Evolutionary conservation across 345 rosid genomes (phyloP), one percentile per base, ranked within the genome.

Genomic region (Mangifera indica): DNA sequence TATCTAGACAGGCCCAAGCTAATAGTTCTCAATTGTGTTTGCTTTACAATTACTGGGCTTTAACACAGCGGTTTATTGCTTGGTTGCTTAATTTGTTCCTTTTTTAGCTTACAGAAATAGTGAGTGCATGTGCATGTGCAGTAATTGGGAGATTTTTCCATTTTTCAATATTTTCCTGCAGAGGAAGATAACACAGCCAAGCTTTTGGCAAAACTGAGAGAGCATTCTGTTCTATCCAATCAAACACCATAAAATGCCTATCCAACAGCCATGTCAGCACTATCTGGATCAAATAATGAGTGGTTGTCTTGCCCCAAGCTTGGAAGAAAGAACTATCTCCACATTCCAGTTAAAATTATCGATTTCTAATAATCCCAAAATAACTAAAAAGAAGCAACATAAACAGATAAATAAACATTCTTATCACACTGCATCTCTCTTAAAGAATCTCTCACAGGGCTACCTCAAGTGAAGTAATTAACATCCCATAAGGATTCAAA

Each of bases 181-280:
- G 37, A 55, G 20, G 44, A 55, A 63, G 73, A 77, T 40, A 63
- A 46, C 48, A 74, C 1, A 57, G 29, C 5, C 42, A 29, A 53
- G 44, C 2, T 18, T 72, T 24, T 8, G 54, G 57, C 24, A 37
- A 21, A 63, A 20, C 53, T 20, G 65, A 78, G 54, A 71, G 21
- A 55, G 21, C 42, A 59, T 46, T 29, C 32, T 29, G 3, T 29
- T 29, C 58, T 52, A 83, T 80, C 85, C 81, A 77, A 87, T 77
- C 79, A 79, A 67, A 79, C 76, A 78, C 77, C 87, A 68, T 82
- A 74, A 70, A 83, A 67, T 26, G 80, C 63, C 79, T 82, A 62
- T 81, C 79, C 84, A 74, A 49, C 14, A 32, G 80, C 91, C 89
- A 88, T 63, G 81, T 90, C 90, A 88, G 87, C 91, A 74, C 87